Evolutionary conservation across 768 basidiomycete species (phyloP).

Genomic region (Leccinellum rugosiceps): DNA sequence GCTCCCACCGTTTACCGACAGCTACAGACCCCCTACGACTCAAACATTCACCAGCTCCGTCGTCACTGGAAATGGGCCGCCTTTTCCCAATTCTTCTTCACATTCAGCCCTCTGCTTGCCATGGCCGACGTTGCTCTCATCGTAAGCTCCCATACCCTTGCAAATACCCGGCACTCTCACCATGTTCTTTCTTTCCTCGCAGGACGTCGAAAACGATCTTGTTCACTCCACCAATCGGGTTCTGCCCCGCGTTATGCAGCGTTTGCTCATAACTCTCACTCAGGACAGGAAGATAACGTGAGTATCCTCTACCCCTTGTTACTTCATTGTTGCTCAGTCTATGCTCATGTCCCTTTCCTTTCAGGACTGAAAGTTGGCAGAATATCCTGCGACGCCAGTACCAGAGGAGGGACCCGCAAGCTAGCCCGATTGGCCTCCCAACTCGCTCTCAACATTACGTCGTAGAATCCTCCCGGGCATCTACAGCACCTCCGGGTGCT

Average conservation of each 20-base stretch:
- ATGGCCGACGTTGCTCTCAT: constrained; percentile 66
- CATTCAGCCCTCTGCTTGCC: constrained; percentile 71
- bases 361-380: constrained; percentile 76
- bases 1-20: constrained; percentile 25
- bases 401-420: constrained; percentile 62
- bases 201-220: constrained; percentile 83
- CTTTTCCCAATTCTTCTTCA: constrained; percentile 86
- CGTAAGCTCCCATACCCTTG: constrained; percentile 38
- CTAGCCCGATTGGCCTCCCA: constrained; percentile 67
- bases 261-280: constrained; percentile 68
- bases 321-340: constrained; percentile 16
- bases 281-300: constrained; percentile 81
- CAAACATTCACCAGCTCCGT: constrained; percentile 55
- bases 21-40: constrained; percentile 28
- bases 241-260: constrained; percentile 70
- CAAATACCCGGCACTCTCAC: neutral
- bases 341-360: constrained; percentile 12
- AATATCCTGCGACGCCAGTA: constrained; percentile 74
- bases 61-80: constrained; percentile 92
- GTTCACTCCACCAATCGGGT: constrained; percentile 54
- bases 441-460: constrained; percentile 21
- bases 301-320: constrained; percentile 30
- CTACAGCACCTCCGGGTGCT: constrained; percentile 19
- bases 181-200: constrained; percentile 9
- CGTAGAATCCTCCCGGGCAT: constrained; percentile 31